Evolutionary conservation across 2,329 filamentous ascomycete genomes (phyloP).

Genomic region (Aurifilum marmelostoma): DNA sequence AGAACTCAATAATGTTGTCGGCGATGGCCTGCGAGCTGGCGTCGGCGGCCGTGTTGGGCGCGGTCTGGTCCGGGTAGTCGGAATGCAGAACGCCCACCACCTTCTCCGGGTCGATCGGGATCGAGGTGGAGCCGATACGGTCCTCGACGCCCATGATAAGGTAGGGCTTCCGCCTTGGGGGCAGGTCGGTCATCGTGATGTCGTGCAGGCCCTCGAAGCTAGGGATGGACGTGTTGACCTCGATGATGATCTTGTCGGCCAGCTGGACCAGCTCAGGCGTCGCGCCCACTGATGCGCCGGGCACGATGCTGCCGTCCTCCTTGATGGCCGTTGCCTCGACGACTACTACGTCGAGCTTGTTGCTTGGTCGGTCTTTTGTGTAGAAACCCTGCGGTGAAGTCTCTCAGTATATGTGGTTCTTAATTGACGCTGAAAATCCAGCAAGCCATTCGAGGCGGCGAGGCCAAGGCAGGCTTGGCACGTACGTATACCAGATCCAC

Average conservation of each 20-base stretch:
- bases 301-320: conserved; percentile 86
- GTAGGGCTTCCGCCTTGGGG: conserved; percentile 81
- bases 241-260: conserved; percentile 91
- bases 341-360: conserved; percentile 79
- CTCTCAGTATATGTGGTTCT: conserved; percentile 23
- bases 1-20: conserved; percentile 75
- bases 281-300: conserved; percentile 82
- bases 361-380: conserved; percentile 75
- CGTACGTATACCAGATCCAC: conserved; percentile 78
- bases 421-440: background rate
- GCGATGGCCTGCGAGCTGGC: conserved; percentile 74
- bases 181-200: conserved; percentile 85
- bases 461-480: conserved; percentile 11
- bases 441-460: background rate
- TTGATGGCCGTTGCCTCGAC: conserved; percentile 87
- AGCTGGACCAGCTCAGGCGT: conserved; percentile 86
- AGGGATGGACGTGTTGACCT: conserved; percentile 85
- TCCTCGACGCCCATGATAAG: conserved; percentile 85
- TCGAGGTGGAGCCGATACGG: conserved; percentile 79
- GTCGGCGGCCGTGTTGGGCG: conserved; percentile 77
- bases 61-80: conserved; percentile 77
- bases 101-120: conserved; percentile 80
- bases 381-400: conserved; percentile 67
- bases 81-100: conserved; percentile 84
- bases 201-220: conserved; percentile 89